A percentile compares a stretch with the other conserved stretches of the same genome.
phyloP scores from a whole-genome alignment of 495 filamentous ascomycete genomes.

The Cercophora sp. region DNA sequence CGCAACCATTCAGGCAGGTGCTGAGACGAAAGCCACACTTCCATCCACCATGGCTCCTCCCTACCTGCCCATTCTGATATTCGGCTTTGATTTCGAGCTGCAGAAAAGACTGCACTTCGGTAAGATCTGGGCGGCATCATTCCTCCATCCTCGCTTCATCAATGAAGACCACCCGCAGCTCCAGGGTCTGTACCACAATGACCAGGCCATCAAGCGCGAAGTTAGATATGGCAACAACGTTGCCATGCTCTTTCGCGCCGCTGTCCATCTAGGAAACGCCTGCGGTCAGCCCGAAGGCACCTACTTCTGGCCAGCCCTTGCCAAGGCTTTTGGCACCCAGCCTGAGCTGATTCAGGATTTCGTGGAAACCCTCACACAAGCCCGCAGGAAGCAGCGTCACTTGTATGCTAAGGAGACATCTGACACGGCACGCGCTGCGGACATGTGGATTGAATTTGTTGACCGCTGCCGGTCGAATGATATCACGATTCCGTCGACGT shows the following conservation, averaged over 20 bases:
- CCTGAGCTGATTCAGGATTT: background rate
- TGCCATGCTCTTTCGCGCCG: slow-evolving; percentile 20
- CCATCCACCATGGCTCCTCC: too few relatives aligned
- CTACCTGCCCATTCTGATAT: slow-evolving; percentile 10
- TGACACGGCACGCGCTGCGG: slow-evolving; percentile 19
- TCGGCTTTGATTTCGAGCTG: slow-evolving; percentile 9
- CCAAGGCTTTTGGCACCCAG: slow-evolving; percentile 13
- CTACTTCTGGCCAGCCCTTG: slow-evolving; percentile 19
- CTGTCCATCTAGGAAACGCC: slow-evolving; percentile 9
- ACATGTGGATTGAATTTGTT: slow-evolving; percentile 24
- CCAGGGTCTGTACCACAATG: background rate
- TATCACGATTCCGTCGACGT: background rate
- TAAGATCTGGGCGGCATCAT: background rate
- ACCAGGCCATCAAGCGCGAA: slow-evolving; percentile 11
- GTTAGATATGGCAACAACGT: slow-evolving; percentile 29
- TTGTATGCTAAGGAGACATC: slow-evolving; percentile 3
- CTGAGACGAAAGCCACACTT: too few relatives aligned
- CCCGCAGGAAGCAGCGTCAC: slow-evolving; percentile 11
- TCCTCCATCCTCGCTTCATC: slow-evolving; percentile 4
- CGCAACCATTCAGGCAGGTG: too few relatives aligned
- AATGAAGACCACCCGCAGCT: background rate
- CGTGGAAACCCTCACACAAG: slow-evolving; percentile 14
- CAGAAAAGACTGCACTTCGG: slow-evolving; percentile 4
- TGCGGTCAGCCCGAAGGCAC: slow-evolving; percentile 3
- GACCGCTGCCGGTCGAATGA: background rate